Conservation (phyloP, 148 eudicot species). For the Vaccinium darrowii region DNA sequence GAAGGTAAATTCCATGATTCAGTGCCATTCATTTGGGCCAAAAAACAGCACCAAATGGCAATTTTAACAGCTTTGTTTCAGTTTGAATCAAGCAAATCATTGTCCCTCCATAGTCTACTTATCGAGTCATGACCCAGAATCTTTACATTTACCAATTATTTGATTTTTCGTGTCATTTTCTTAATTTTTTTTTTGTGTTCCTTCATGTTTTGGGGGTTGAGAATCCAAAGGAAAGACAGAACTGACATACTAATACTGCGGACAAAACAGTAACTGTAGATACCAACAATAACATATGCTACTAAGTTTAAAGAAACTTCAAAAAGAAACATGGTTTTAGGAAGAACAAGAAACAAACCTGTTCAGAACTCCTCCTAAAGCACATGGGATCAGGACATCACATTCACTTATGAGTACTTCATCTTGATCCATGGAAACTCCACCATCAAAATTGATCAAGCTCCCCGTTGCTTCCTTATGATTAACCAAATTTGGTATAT, state of each 20-base stretch:
- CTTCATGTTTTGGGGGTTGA: neutral
- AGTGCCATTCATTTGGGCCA: neutral
- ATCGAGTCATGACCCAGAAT: neutral
- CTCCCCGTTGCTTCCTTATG: constrained; percentile 51
- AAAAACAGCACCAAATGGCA: neutral
- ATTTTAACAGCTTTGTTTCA: neutral
- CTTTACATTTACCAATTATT: neutral
- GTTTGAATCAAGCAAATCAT: neutral
- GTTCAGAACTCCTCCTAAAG: constrained; percentile 58
- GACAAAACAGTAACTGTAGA: neutral
- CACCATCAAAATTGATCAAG: constrained; percentile 43
- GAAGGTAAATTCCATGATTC: neutral
- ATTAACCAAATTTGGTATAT: constrained; percentile 37
- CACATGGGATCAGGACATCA: constrained; percentile 59
- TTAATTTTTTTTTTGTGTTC: neutral
- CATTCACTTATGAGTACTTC: constrained; percentile 48
- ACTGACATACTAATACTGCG: neutral
- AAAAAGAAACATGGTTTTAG: neutral
- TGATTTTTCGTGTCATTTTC: neutral
- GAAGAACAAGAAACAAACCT: constrained; percentile 28
- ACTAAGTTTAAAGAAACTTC: neutral
- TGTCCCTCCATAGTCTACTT: neutral
- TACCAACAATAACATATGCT: neutral
- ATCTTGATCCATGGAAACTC: constrained; percentile 41
- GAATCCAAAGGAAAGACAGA: neutral